Evolutionary conservation across 352 stramenopile genomes (phyloP).

Genomic region (Elongisporangium senticosum): DNA sequence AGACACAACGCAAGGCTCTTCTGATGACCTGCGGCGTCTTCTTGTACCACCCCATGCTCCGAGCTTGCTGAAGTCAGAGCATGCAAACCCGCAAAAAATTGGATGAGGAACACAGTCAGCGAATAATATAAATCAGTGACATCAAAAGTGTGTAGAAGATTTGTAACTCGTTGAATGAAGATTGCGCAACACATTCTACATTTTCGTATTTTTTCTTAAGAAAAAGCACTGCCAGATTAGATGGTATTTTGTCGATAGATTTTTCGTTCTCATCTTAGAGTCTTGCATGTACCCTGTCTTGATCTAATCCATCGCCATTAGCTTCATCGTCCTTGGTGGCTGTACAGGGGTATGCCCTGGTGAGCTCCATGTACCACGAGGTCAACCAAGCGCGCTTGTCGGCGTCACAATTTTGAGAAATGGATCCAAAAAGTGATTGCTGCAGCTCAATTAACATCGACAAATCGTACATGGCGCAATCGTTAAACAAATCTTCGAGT

Average conservation of each 20-base stretch:
- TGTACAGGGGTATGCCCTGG: slow-evolving; percentile 20
- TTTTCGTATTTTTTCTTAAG: neutral
- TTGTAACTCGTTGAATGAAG: neutral
- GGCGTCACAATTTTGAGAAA: slow-evolving; percentile 54
- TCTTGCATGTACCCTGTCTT: neutral
- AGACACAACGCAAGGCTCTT: slow-evolving; percentile 72
- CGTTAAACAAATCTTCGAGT: slow-evolving; percentile 27
- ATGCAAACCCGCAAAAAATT: slow-evolving; percentile 85
- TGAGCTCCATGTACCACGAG: slow-evolving; percentile 52
- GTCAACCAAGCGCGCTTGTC: slow-evolving; percentile 59
- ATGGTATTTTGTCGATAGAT: no score
- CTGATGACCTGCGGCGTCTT: slow-evolving; percentile 72
- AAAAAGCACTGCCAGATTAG: no score
- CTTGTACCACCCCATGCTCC: slow-evolving; percentile 68
- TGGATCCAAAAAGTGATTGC: slow-evolving; percentile 27
- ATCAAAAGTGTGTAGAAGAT: neutral
- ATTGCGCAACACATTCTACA: neutral
- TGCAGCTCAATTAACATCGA: slow-evolving; percentile 26
- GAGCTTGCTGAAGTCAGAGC: slow-evolving; percentile 68
- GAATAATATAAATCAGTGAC: neutral
- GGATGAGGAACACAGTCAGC: slow-evolving; percentile 20
- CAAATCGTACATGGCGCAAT: slow-evolving; percentile 10
- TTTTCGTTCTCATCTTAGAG: neutral
- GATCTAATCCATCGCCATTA: neutral
- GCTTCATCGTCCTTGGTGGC: neutral